Base-by-base conservation (phyloP, 1,284 basidiomycete species). In the Ustilago shanxiensis region DNA sequence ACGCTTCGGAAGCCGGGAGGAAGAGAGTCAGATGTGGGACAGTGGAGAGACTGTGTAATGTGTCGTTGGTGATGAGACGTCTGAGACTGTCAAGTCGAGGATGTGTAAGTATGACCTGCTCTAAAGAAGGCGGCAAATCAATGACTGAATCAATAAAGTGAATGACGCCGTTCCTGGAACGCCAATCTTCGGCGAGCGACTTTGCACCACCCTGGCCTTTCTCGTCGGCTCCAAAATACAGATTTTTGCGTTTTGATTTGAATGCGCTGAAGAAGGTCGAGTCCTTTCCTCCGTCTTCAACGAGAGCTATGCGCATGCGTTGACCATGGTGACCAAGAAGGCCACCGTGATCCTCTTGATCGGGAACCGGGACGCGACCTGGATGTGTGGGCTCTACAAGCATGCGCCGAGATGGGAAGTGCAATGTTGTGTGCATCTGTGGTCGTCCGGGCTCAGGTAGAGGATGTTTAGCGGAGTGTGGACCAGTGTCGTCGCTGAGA, bases 1-100 rank as follows among this genome's bases (percentile, higher is more conserved):
- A 98, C 11, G 97, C 95, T 26, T 89, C 87, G 82, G 97, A 90
- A 16, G 92, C 89, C 0, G 97, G 96, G 2, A 97, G 89, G 86
- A 99, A 99, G 39, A 99, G 81, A 0, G 96, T 98, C 35, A 97
- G 87, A 80, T 93, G 91, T 0, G 93, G 88, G 0, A 66, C 81
- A 6, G 74, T 74, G 8, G 80, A 75, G 13, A 85, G 60, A 13
- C 72, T 77, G 24, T 69, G 66, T 14, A 85, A 35, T 5, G 74
- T 58, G 26, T 74, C 60, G 26, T 66, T 64, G 90, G 82, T 56
- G 51, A 86, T 59, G 52, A 87, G 71, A 81, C 84, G 72, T 2
- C 82, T 63, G 22, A 87, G 67, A 13, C 68, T 77, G 2, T 82
- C 76, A 3, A 87, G 81, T 3, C 75, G 60, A 3, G 82, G 79